Evolutionary conservation across 106 monocot genomes (phyloP), one percentile per base, ranked within the genome.

Genomic region (Dendrobium chrysotoxum): DNA sequence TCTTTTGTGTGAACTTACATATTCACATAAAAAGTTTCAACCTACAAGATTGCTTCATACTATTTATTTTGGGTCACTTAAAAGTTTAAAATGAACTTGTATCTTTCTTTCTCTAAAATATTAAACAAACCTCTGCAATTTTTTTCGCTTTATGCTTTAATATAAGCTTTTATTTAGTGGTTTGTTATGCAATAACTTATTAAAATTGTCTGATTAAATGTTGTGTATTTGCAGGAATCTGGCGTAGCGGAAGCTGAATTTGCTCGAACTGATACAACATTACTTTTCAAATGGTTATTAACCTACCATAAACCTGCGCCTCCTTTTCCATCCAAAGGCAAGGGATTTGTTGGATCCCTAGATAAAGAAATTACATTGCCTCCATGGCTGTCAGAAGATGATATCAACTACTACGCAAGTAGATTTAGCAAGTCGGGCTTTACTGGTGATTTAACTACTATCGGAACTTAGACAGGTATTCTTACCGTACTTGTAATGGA

Each of bases 381-480:
- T 11, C 28, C 82, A 45, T 82, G 82, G 82, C 26, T 82, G 13
- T 65, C 81, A 0, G 57, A 81, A 53, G 81, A 81, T 15, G 81
- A 81, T 26, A 75, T 81, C 81, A 57, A 75, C 6, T 81, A 81
- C 42, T 81, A 41, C 17, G 41, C 58, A 0, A 76, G 58, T 30
- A 75, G 75, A 28, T 82, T 82, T 40, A 12, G 76, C 10, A 82
- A 76, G 61, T 76, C 82, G 40, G 82, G 82, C 1, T 82, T 82
- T 76, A 82, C 76, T 16, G 82, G 82, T 18, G 42, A 46, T 6
- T 82, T 15, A 82, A 76, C 16, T 82, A 82, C 65, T 82, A 76
- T 20, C 82, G 82, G 26, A 64, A 44, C 18, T 31, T 82, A 44
- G 40, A 82, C 45, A 42, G 44, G 82, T 82, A 76, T 61, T 75